These are phyloP conservation scores for Musa balbisiana DNA, from an alignment of 202 grass and related monocot genomes.

Conservation along the genomic window DNA sequence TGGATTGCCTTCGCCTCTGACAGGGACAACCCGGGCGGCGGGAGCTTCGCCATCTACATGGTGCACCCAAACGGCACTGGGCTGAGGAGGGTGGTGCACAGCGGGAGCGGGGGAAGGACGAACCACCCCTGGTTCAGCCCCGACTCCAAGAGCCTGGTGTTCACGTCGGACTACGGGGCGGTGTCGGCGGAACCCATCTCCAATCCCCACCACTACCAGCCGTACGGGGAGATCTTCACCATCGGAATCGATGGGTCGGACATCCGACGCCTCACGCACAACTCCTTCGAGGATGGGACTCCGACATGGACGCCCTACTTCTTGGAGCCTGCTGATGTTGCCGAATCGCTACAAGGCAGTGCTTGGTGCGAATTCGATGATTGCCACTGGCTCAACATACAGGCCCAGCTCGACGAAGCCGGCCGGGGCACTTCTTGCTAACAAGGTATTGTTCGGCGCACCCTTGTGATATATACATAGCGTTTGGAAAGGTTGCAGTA, in stretches of 20 bases:
- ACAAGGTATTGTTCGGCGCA: neutral
- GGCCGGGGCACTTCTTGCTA: neutral
- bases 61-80: conserved; percentile 77
- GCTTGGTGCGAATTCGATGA: conserved; percentile 49
- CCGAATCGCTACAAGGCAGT: conserved; percentile 43
- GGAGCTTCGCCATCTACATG: conserved; percentile 75
- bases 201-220: conserved; percentile 81
- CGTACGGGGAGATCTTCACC: conserved; percentile 86
- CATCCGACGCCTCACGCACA: conserved; percentile 64
- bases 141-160: conserved; percentile 69
- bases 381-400: conserved; percentile 64
- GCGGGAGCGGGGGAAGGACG: conserved; percentile 49
- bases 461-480: no score
- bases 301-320: conserved; percentile 55
- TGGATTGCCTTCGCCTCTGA: conserved; percentile 97
- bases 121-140: conserved; percentile 84
- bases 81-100: conserved; percentile 58
- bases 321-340: conserved; percentile 46
- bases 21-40: conserved; percentile 54
- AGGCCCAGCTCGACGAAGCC: conserved; percentile 1
- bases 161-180: conserved; percentile 76
- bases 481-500: no score
- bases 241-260: conserved; percentile 50
- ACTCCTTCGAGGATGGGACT: conserved; percentile 88
- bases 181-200: conserved; percentile 85